phyloP scores from a whole-genome alignment of 257 asterid genomes.

The Jasminum sambac region DNA sequence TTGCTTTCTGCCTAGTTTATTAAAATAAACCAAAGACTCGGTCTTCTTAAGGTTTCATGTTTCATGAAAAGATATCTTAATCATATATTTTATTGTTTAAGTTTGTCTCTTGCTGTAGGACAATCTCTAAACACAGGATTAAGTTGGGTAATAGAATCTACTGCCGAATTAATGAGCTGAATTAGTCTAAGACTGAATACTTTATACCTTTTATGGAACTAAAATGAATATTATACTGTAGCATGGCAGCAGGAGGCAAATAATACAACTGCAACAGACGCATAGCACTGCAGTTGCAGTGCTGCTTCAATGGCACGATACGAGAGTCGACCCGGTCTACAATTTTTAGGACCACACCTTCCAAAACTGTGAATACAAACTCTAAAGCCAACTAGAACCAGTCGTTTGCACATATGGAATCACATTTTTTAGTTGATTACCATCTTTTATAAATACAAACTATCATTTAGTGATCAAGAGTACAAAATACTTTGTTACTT shows the following conservation, averaged over 20 bases:
- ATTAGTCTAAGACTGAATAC: not conserved
- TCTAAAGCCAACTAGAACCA: no score
- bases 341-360: no score
- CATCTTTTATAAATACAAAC: no score
- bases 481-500: no score
- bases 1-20: not conserved
- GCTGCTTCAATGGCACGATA: constrained; percentile 8
- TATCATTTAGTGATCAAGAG: no score
- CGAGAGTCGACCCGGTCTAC: constrained; percentile 13
- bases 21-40: not conserved
- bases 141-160: not conserved
- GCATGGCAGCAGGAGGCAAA: not conserved
- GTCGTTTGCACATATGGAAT: no score
- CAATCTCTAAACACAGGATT: not conserved
- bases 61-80: no score
- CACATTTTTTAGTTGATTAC: no score
- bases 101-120: not conserved
- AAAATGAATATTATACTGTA: not conserved
- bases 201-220: not conserved
- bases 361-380: no score
- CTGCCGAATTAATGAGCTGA: not conserved
- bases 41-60: not conserved
- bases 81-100: no score
- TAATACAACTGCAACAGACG: not conserved
- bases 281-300: no score